These are phyloP conservation scores for Salvia hispanica DNA, from an alignment of 257 asterid genomes.

Conservation along the genomic window DNA sequence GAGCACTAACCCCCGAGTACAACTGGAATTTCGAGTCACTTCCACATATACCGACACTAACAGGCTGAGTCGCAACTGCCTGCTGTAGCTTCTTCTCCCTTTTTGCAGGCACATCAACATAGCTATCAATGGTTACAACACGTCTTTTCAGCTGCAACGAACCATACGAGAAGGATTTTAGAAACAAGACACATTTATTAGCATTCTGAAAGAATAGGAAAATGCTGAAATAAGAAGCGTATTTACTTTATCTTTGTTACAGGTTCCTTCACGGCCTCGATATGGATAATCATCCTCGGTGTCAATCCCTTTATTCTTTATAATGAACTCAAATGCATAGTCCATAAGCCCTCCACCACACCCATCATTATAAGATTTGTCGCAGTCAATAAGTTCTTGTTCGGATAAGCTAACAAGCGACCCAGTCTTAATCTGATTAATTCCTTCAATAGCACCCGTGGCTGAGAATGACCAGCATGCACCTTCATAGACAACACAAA, in stretches of 20 bases:
- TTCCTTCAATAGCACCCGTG: constrained; percentile 94
- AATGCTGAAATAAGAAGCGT: not conserved
- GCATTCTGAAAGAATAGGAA: not conserved
- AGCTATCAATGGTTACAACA: constrained; percentile 83
- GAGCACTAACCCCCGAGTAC: constrained; percentile 66
- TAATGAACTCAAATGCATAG: constrained; percentile 66
- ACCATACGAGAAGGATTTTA: constrained; percentile 17
- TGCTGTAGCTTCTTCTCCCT: constrained; percentile 69
- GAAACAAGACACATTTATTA: not conserved
- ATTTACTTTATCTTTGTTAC: constrained; percentile 65
- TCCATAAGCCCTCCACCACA: constrained; percentile 98
- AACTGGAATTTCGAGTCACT: constrained; percentile 74
- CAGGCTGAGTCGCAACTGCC: constrained; percentile 87
- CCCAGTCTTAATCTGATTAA: constrained; percentile 77
- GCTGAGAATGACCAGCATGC: constrained; percentile 99
- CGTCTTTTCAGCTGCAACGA: constrained; percentile 62
- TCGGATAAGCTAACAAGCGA: constrained; percentile 88
- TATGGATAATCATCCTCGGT: constrained; percentile 83
- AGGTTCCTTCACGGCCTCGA: constrained; percentile 56
- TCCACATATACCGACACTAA: constrained; percentile 94
- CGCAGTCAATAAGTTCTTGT: constrained; percentile 92
- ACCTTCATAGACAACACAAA: constrained; percentile 46
- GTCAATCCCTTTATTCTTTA: constrained; percentile 79
- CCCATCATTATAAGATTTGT: constrained; percentile 72
- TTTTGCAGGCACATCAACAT: constrained; percentile 55